Evolutionary conservation across 2,329 filamentous ascomycete genomes (phyloP).

Genomic region (Akanthomyces dipterigenus): DNA sequence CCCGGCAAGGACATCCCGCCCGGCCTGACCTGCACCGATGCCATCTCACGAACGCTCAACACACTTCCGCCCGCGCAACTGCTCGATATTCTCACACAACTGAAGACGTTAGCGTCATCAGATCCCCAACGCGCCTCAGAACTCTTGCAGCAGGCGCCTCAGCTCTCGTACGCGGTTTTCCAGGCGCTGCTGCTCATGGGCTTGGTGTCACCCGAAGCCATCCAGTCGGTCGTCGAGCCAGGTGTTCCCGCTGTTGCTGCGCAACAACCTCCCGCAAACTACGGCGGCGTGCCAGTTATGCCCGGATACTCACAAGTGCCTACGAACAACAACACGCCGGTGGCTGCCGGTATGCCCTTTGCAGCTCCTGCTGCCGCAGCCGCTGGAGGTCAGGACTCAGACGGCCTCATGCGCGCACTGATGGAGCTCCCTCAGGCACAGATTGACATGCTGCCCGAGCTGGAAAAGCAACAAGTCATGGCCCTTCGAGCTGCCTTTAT

Average conservation of each 20-base stretch:
- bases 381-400: constrained; percentile 49
- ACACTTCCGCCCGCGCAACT: constrained; percentile 82
- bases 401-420: constrained; percentile 73
- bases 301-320: constrained; percentile 28
- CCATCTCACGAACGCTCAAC: constrained; percentile 84
- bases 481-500: constrained; percentile 61
- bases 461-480: constrained; percentile 73
- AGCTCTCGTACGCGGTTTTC: constrained; percentile 91
- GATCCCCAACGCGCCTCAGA: constrained; percentile 82
- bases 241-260: constrained; percentile 36
- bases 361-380: constrained; percentile 33
- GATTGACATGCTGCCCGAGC: constrained; percentile 71
- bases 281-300: constrained; percentile 18
- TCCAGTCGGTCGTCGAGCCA: constrained; percentile 72
- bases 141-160: constrained; percentile 80
- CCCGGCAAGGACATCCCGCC: constrained; percentile 77
- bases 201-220: constrained; percentile 76
- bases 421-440: constrained; percentile 72
- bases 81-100: constrained; percentile 86
- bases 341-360: constrained; percentile 37
- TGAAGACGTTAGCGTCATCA: constrained; percentile 80
- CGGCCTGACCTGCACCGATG: constrained; percentile 77
- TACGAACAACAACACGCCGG: constrained; percentile 42
- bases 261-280: constrained; percentile 24
- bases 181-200: constrained; percentile 90